Base-by-base conservation (phyloP, 306 rosid species). In the Phaseolus lunatus region DNA sequence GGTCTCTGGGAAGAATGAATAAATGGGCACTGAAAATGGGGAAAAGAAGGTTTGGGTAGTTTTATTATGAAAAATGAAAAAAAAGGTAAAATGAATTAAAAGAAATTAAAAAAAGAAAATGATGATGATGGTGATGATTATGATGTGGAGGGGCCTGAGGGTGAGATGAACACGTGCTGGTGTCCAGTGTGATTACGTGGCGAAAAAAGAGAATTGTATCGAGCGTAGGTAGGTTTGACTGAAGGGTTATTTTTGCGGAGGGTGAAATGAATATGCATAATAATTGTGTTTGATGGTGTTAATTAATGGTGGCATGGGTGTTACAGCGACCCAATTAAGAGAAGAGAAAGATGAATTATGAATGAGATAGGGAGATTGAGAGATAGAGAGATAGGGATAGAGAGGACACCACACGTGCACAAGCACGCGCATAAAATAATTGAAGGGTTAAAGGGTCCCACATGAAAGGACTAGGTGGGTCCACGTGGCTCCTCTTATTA, bases 371-470 rank as follows among this genome's bases (percentile, higher is more conserved):
- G 54, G 59, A 2, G 73, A 73, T 67, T 70, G 82, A 24, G 1
- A 24, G 5, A 57, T 64, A 44, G 9, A 49, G 56, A 2, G 73
- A 74, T 67, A 74, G 82, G 72, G 79, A 41, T 70, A 61, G 73
- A 67, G 83, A 79, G 79, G 89, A 88, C 91, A 90, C 76, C 95
- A 91, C 98, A 91, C 96, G 96, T 93, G 98, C 96, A 86, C 86
- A 73, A 80, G 77, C 94, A 86, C 81, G 87, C 85, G 80, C 78
- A 83, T 70, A 79, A 84, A 84, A 87, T 87, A 83, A 86, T 84
- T 84, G 84, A 62, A 31, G 75, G 65, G 47, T 57, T 54, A 7
- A 58, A 5, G 73, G 90, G 87, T 45, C 88, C 90, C 49, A 74
- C 80, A 1, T 69, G 84, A 78, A 73, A 78, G 77, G 66, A 39